phyloP scores from a whole-genome alignment of 768 basidiomycete genomes.

The Hericium alpestre region DNA sequence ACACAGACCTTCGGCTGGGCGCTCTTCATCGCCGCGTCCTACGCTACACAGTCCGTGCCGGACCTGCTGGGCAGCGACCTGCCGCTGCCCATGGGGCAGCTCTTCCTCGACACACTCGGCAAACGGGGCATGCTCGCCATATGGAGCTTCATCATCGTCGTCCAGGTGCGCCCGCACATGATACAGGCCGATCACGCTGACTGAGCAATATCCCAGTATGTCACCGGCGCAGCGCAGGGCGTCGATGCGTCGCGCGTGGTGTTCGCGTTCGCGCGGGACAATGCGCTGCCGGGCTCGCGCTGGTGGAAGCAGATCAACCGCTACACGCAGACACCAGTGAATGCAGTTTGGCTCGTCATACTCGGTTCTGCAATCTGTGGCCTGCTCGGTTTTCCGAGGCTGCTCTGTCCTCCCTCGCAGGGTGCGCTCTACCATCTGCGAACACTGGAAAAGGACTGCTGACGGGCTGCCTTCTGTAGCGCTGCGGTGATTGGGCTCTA shows the following conservation, averaged over 20 bases:
- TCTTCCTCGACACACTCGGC: constrained; percentile 54
- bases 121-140: constrained; percentile 63
- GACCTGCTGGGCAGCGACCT: constrained; percentile 37
- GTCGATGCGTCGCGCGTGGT: constrained; percentile 69
- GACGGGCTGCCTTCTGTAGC: constrained; percentile 22
- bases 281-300: constrained; percentile 61
- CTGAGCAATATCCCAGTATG: constrained; percentile 32
- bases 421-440: constrained; percentile 28
- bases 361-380: constrained; percentile 44
- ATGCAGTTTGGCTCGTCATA: constrained; percentile 71
- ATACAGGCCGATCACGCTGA: constrained; percentile 15
- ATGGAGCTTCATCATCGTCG: constrained; percentile 62
- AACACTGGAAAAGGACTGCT: too few species aligned
- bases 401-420: constrained; percentile 56
- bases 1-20: constrained; percentile 59
- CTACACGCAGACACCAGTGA: constrained; percentile 57
- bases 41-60: constrained; percentile 45
- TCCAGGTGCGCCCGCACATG: constrained; percentile 28
- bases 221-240: constrained; percentile 64
- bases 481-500: constrained; percentile 66
- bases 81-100: constrained; percentile 63
- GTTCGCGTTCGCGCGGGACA: constrained; percentile 66
- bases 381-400: constrained; percentile 55
- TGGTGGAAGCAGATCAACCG: constrained; percentile 57
- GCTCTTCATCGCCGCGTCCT: constrained; percentile 54